These are phyloP conservation scores for Neurospora tetrasperma DNA, from an alignment of 495 filamentous ascomycete species.

Conservation along the genomic window DNA sequence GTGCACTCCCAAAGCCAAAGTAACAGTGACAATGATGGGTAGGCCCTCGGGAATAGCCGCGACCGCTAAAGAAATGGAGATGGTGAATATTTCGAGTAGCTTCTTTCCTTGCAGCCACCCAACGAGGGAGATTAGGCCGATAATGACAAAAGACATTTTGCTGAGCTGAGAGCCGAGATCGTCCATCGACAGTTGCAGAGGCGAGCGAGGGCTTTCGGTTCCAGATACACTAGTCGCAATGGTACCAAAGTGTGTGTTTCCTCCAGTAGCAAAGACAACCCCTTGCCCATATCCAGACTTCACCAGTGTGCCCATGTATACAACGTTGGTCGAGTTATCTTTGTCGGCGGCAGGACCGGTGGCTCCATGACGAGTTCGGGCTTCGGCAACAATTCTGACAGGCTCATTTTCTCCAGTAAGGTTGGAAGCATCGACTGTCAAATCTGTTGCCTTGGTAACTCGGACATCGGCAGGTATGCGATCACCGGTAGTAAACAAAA, in stretches of 20 bases:
- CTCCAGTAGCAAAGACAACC: conserved; percentile 87
- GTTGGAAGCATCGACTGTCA: conserved; percentile 95
- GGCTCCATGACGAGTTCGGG: conserved; percentile 47
- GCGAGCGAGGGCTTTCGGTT: conserved; percentile 90
- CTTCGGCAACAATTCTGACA: conserved; percentile 63
- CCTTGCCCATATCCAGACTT: conserved; percentile 94
- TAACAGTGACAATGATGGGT: conserved; percentile 96
- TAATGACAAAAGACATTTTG: conserved; percentile 91
- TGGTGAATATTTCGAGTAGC: conserved; percentile 92
- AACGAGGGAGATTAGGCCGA: conserved; percentile 80
- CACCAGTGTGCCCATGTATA: conserved; percentile 96
- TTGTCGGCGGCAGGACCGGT: conserved; percentile 15
- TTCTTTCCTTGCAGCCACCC: conserved; percentile 82
- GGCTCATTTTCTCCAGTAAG: conserved; percentile 95
- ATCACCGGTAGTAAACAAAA: conserved; percentile 89
- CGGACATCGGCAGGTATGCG: conserved; percentile 94
- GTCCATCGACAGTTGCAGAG: conserved; percentile 94
- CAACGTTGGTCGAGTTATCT: conserved; percentile 56
- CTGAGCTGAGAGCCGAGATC: conserved; percentile 86
- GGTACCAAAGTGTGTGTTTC: conserved; percentile 89
- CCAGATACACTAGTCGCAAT: conserved; percentile 87
- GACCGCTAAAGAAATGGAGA: conserved; percentile 92
- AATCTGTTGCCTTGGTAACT: conserved; percentile 76
- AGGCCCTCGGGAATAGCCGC: conserved; percentile 95
- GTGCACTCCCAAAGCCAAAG: conserved; percentile 84